A percentile compares a stretch with the other conserved stretches of the same genome.
Evolutionary conservation across 768 basidiomycete genomes (phyloP).

Genomic region (Podaxis mareebaensis): DNA sequence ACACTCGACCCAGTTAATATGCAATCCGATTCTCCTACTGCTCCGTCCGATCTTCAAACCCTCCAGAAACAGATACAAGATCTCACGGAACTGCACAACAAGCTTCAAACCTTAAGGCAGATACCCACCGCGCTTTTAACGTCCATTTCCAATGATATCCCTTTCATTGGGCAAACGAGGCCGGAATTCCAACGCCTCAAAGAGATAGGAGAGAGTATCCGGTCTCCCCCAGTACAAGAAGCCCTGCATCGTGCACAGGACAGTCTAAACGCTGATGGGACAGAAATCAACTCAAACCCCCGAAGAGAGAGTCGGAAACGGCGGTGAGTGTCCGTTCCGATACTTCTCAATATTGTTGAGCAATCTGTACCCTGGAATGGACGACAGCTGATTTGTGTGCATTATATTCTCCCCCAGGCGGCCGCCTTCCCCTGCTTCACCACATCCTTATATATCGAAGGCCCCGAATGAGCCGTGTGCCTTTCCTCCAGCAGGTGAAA

Average conservation of each 20-base stretch:
- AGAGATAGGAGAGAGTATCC: conserved; percentile 46
- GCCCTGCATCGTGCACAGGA: conserved; percentile 56
- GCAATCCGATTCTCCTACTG: conserved; percentile 8
- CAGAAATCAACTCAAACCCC: conserved; percentile 44
- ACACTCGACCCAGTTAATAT: not conserved
- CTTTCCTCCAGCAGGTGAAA: conserved; percentile 36
- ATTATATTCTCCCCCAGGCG: conserved; percentile 32
- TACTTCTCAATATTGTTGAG: not conserved
- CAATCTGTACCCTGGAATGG: conserved; percentile 10
- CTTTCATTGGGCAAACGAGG: conserved; percentile 26
- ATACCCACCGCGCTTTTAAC: conserved; percentile 47
- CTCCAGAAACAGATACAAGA: conserved; percentile 47
- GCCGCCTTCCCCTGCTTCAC: conserved; percentile 58
- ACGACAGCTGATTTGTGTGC: conserved; percentile 2
- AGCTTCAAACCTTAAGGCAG: conserved; percentile 45
- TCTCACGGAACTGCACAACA: conserved; percentile 45
- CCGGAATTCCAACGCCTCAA: conserved; percentile 48
- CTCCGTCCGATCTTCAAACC: conserved; percentile 15
- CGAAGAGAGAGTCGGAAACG: conserved; percentile 56
- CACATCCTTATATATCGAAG: conserved; percentile 53
- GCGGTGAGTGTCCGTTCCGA: conserved; percentile 43
- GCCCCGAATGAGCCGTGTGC: conserved; percentile 34
- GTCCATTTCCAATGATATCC: conserved; percentile 24
- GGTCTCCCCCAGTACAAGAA: conserved; percentile 55
- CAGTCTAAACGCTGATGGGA: conserved; percentile 54